Base-by-base conservation (phyloP, 2,329 filamentous ascomycete genomes). In the Ophiosphaerella korrae region DNA sequence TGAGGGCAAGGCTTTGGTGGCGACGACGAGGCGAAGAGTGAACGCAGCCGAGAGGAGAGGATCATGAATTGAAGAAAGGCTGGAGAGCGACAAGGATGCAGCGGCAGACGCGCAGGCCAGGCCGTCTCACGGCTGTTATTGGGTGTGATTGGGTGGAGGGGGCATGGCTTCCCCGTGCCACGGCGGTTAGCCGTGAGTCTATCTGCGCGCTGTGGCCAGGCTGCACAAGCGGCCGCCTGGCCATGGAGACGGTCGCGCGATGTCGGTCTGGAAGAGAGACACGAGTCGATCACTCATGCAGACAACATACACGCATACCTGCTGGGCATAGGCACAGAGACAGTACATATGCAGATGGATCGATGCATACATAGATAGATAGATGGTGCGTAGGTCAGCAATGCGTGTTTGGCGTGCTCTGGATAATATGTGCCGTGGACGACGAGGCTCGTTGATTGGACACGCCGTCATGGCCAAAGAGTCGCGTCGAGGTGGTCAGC, bases 91-190 rank as follows among this genome's bases (percentile, higher is more conserved):
- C 58, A 44, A 54, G 65, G 62, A 59, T 68, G 44, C 40, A 49
- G 62, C 63, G 61, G 58, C 53, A 61, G 54, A 63, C 54, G 55
- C 54, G 58, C 53, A 55, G 50, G 46, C 41, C 45, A 62, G 16
- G 11, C 31, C 26, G 26, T 39, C 16, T 24, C 18, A 21, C 55
- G 50, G 53, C 45, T 42, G 54, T 24, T 50, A 36, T 39, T 42
- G 37, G 38, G 36, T 39, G 57, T 66, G 63, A 71, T 71, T 64
- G 68, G 69, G 50, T 58, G 53, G 48, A 45, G 26, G 47, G 26
- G 48, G 51, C 46, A 36, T 58, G 32, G 52, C 50, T 57, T 58
- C 52, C 49, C 63, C 62, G 56, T 63, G 48, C 55, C 53, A 63
- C 57, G 60, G 60, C 63, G 55, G 52, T 57, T 61, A 62, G 60